phyloP scores from a whole-genome alignment of 208 protist species.

The Crithidia brevicula region DNA sequence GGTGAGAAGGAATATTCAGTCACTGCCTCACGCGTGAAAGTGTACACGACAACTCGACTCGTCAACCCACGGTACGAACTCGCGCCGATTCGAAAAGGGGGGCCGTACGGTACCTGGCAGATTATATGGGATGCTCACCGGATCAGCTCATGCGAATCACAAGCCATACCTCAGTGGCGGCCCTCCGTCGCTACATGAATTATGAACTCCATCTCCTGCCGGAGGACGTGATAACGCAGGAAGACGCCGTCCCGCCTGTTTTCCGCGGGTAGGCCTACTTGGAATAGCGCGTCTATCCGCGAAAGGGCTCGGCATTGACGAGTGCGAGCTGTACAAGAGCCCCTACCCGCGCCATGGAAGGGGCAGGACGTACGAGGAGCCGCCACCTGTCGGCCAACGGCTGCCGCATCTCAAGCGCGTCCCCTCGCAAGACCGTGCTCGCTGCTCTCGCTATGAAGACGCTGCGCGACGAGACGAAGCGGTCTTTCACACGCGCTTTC shows the following conservation, averaged over 20 bases:
- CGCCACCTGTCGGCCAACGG: background rate
- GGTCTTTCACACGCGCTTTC: background rate
- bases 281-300: background rate
- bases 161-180: background rate
- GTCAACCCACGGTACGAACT: background rate
- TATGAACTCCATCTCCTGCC: background rate
- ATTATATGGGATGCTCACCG: background rate
- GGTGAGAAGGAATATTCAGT: background rate
- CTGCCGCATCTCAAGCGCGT: background rate
- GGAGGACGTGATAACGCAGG: background rate
- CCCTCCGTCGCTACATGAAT: background rate
- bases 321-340: background rate
- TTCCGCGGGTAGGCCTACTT: background rate
- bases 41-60: background rate
- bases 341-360: background rate
- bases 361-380: background rate
- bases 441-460: background rate
- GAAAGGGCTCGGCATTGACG: background rate
- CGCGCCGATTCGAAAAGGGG: background rate
- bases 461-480: background rate
- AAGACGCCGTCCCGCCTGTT: background rate
- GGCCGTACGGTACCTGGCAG: background rate
- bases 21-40: background rate
- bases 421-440: background rate
- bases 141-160: background rate